Conservation (phyloP, 768 basidiomycete genomes). For the Lactarius sp. region DNA sequence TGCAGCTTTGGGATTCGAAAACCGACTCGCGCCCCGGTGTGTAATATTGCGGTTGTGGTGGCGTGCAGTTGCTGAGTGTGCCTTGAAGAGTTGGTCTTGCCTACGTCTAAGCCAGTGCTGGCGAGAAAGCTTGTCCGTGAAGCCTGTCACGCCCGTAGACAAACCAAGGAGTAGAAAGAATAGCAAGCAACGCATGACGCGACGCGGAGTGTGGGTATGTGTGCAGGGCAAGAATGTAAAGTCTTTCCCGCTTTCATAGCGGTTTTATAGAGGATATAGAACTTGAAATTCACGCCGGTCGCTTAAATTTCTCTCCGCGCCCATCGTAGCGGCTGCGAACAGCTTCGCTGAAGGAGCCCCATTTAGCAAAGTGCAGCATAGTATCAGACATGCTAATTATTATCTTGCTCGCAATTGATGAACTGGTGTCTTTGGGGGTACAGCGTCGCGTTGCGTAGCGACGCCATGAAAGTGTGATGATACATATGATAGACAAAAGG, state of each 20-base stretch:
- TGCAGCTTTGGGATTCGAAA: constrained; percentile 5
- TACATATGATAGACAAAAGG: not conserved
- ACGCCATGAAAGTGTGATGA: not conserved
- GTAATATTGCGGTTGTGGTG: not conserved
- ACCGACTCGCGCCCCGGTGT: not conserved
- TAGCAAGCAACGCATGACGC: not conserved
- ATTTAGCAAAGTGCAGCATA: not conserved
- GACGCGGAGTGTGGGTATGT: not conserved
- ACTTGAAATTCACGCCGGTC: not conserved
- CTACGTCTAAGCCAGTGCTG: not conserved
- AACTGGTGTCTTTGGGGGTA: too few relatives aligned
- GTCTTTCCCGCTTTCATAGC: not conserved
- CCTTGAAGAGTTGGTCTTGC: not conserved
- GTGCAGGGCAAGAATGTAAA: not conserved
- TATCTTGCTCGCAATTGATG: not conserved
- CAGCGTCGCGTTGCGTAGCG: constrained; percentile 6
- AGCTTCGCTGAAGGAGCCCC: not conserved
- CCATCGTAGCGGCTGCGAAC: too few relatives aligned
- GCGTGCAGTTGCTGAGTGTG: not conserved
- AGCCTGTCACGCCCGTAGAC: not conserved
- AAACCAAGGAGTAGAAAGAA: constrained; percentile 5
- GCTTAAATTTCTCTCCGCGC: not conserved
- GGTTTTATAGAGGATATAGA: constrained; percentile 16
- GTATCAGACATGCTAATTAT: not conserved
- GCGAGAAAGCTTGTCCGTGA: not conserved